Evolutionary conservation across 208 protist genomes (phyloP), one percentile per base, ranked within the genome.

Genomic region (Crithidia sp.): DNA sequence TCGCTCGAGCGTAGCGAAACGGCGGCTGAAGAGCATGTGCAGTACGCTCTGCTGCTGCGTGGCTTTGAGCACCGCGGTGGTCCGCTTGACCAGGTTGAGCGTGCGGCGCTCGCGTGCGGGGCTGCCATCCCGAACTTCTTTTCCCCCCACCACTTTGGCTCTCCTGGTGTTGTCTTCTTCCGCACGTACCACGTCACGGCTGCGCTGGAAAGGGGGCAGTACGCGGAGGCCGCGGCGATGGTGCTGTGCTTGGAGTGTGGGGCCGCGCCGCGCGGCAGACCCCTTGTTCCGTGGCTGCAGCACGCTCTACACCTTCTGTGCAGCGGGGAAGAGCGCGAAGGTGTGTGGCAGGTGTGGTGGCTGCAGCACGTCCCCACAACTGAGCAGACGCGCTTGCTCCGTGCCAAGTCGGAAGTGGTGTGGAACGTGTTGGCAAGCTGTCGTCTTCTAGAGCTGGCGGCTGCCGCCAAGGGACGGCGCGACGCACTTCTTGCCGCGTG

Each of bases 401-500:
- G 40, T 13, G 87, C 86, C 40, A 80, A 82, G 62, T 39, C 63
- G 5, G 71, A 74, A 17, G 67, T 96, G 36, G 37, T 93, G 41
- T 96, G 88, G 87, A 96, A 96, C 62, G 79, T 91, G 45, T 45
- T 94, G 55, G 86, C 85, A 37, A 96, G 88, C 69, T 85, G 79
- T 58, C 86, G 91, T 14, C 62, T 96, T 63, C 69, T 81, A 19
- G 65, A 70, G 63, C 47, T 77, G 47, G 71, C 66, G 56, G 10
- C 39, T 61, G 57, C 67, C 19, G 78, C 74, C 4, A 55, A 77
- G 3, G 74, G 72, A 40, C 45, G 69, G 45, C 41, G 56, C 36
- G 79, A 78, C 49, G 43, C 60, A 3, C 37, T 78, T 41, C 52
- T 69, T 4, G 80, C 74, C 10, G 70, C 77, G 12, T 39, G 54